A percentile compares a stretch with the other conserved stretches of the same genome.
Conservation (phyloP, 139 green algal genomes). For the Chlamydomonas sp. region DNA sequence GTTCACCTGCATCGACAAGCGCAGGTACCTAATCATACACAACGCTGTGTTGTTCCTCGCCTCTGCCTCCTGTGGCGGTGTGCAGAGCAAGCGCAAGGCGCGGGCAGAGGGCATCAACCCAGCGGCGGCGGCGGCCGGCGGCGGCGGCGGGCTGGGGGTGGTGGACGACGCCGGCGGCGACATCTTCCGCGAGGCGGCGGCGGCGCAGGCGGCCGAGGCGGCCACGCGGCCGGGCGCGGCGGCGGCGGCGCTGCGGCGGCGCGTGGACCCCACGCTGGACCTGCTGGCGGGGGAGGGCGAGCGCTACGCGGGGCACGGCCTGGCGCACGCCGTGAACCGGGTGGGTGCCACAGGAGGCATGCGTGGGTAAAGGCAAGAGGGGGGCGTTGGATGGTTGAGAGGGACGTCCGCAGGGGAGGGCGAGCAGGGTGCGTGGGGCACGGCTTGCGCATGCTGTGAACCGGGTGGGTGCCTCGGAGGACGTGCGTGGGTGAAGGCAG, state of each 20-base stretch:
- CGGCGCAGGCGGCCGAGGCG: slow-evolving; percentile 11
- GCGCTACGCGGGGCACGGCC: slow-evolving; percentile 13
- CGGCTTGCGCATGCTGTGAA: slow-evolving; percentile 9
- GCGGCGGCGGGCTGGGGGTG: background rate
- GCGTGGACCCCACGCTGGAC: slow-evolving; percentile 26
- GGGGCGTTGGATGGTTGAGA: background rate
- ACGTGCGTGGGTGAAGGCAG: background rate
- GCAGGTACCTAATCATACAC: no score
- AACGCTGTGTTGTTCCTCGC: no score
- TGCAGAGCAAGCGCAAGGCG: slow-evolving; percentile 26
- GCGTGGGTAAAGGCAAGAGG: background rate
- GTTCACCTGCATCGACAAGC: no score
- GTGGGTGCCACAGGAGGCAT: background rate
- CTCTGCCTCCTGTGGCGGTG: background rate
- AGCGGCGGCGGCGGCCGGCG: background rate
- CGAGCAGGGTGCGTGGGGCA: background rate
- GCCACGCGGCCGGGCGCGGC: background rate
- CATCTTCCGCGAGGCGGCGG: slow-evolving; percentile 29
- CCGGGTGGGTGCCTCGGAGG: background rate
- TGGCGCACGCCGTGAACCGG: slow-evolving; percentile 11
- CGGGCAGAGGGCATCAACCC: slow-evolving; percentile 5
- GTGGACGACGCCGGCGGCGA: slow-evolving; percentile 32
- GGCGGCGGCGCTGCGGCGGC: background rate
- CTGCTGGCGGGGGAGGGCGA: slow-evolving; percentile 9
- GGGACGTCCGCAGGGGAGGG: background rate